phyloP scores from a whole-genome alignment of 345 rosid genomes.

The Eucalyptus erythrocorys region DNA sequence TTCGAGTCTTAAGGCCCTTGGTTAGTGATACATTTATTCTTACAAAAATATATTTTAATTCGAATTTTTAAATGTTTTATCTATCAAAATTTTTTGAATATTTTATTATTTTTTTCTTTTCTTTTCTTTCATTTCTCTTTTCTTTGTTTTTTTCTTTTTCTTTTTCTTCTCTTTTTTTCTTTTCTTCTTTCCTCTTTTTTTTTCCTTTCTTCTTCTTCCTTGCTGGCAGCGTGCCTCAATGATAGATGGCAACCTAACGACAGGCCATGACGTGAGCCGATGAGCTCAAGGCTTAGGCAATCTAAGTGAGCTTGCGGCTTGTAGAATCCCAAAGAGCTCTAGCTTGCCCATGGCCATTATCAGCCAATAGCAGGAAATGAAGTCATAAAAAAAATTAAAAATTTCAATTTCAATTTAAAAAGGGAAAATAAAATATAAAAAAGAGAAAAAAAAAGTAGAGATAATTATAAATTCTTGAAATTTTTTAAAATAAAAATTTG shows the following conservation, averaged over 20 bases:
- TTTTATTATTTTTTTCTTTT: rapidly evolving
- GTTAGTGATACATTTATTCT: no score
- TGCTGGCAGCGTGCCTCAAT: rapidly evolving
- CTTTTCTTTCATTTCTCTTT: no score
- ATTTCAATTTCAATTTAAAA: rapidly evolving
- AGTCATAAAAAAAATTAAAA: not conserved
- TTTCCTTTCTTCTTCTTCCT: not conserved
- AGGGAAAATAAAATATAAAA: no score
- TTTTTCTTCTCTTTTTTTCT: no score
- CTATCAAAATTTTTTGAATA: not conserved
- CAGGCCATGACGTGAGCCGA: rapidly evolving
- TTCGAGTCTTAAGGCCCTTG: not conserved
- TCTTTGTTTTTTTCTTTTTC: no score
- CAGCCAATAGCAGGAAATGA: rapidly evolving
- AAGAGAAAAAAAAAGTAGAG: no score
- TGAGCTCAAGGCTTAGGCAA: not conserved
- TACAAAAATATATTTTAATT: no score
- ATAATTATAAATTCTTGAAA: no score
- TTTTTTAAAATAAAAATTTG: no score
- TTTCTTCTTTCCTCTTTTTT: no score
- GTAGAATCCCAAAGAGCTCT: not conserved
- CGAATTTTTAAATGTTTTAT: no score
- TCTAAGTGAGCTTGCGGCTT: not conserved
- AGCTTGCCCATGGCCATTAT: not conserved
- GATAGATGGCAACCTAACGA: rapidly evolving